Evolutionary conservation across 495 filamentous ascomycete genomes (phyloP).

Genomic region (Tuber aestivum): DNA sequence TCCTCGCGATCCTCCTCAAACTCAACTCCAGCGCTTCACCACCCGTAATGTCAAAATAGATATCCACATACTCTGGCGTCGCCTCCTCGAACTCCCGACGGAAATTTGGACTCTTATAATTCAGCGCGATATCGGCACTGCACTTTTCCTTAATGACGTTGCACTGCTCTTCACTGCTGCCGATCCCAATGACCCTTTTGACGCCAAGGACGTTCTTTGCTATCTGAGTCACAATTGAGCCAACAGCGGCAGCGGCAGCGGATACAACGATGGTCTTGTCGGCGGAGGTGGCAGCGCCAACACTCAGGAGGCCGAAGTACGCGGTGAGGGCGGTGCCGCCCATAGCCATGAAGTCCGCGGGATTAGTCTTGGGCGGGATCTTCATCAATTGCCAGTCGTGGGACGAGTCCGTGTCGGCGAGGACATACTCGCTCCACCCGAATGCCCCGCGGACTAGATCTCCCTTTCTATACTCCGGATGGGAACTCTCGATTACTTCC

Average conservation of each 20-base stretch:
- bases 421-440: slow-evolving; percentile 61
- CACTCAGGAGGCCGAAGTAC: slow-evolving; percentile 60
- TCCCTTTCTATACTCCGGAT: slow-evolving; percentile 49
- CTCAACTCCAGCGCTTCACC: slow-evolving; percentile 61
- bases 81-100: slow-evolving; percentile 52
- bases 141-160: slow-evolving; percentile 54
- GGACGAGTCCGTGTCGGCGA: slow-evolving; percentile 49
- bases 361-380: slow-evolving; percentile 10
- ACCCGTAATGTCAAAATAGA: slow-evolving; percentile 69
- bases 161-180: slow-evolving; percentile 62
- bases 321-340: slow-evolving; percentile 52
- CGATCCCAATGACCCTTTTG: slow-evolving; percentile 57
- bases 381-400: slow-evolving; percentile 48
- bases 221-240: slow-evolving; percentile 64
- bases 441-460: slow-evolving; percentile 50
- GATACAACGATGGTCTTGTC: background rate
- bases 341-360: slow-evolving; percentile 16
- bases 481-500: slow-evolving; percentile 46
- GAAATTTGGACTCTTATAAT: slow-evolving; percentile 60
- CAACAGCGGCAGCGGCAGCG: slow-evolving; percentile 41
- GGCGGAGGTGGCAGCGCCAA: slow-evolving; percentile 54
- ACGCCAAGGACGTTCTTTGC: slow-evolving; percentile 53
- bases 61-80: slow-evolving; percentile 59
- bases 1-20: slow-evolving; percentile 51
- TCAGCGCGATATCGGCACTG: slow-evolving; percentile 61